Evolutionary conservation across 352 stramenopile genomes (phyloP), one percentile per base, ranked within the genome.

Genomic region (Pythium periplocum): DNA sequence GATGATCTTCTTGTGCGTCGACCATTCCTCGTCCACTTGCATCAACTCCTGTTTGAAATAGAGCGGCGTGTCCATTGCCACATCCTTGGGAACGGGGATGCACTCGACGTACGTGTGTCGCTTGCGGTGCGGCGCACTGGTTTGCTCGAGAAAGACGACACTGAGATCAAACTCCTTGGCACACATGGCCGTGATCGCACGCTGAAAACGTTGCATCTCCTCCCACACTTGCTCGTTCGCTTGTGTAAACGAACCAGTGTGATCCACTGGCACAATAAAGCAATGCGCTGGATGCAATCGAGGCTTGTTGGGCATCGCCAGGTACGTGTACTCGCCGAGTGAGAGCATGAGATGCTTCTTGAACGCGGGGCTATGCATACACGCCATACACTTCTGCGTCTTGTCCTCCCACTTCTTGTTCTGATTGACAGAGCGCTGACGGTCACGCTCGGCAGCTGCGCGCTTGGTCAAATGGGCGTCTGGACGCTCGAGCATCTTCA

Each of bases 41-140:
- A 85, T 61, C 7, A 94, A 65, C 45, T 90, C 84, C 53, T 94
- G 84, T 65, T 89, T 92, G 53, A 94, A 91, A 44, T 86, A 92
- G 49, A 94, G 48, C 17, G 84, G 79, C 31, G 70, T 78, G 53
- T 91, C 80, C 26, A 78, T 41, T 4, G 71, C 81, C 33, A 93
- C 38, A 2, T 84, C 69, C 7, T 59, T 67, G 1, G 82, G 75
- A 26, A 94, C 73, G 5, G 84, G 82, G 54, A 94, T 87, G 52
- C 84, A 94, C 53, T 92, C 82, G 41, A 93, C 85, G 38, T 74
- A 37, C 3, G 80, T 93, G 33, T 94, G 84, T 7, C 75, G 69
- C 43, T 86, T 77, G 40, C 65, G 69, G 43, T 78, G 53, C 8
- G 78, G 78, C 11, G 78, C 73, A 26, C 70, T 75, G 11, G 84